A percentile compares a stretch with the other conserved stretches of the same genome.
phyloP scores from a whole-genome alignment of 148 eudicot genomes.

The Polygonum maritimum region DNA sequence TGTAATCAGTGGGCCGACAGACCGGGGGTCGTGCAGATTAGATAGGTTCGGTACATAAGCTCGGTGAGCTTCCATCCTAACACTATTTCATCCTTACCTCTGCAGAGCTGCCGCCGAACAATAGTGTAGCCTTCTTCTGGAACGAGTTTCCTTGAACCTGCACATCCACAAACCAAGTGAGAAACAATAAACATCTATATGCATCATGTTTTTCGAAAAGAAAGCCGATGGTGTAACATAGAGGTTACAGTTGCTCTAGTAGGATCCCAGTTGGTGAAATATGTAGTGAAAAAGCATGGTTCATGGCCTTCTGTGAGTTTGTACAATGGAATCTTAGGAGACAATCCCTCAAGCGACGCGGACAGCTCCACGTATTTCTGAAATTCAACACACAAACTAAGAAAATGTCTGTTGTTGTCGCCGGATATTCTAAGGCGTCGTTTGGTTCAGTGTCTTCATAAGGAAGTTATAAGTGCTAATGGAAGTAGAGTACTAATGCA shows the following conservation, averaged over 20 bases:
- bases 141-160: constrained; percentile 94
- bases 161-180: neutral
- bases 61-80: neutral
- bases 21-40: too few species aligned
- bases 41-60: too few species aligned
- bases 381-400: constrained; percentile 11
- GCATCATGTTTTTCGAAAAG: too few species aligned
- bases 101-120: constrained; percentile 49
- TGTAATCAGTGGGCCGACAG: too few species aligned
- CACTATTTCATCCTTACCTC: constrained; percentile 41
- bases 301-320: constrained; percentile 88
- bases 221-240: neutral
- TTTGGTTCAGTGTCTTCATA: neutral
- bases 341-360: constrained; percentile 65
- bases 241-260: constrained; percentile 61
- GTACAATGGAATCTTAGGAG: constrained; percentile 68
- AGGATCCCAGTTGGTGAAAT: constrained; percentile 78
- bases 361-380: constrained; percentile 88
- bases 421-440: neutral
- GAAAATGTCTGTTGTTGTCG: neutral
- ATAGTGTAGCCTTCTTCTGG: constrained; percentile 78
- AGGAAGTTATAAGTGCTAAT: neutral
- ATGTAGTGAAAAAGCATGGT: constrained; percentile 93
- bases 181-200: too few species aligned
- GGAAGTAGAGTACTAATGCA: neutral